A percentile compares a stretch with the other conserved stretches of the same genome.
phyloP scores from a whole-genome alignment of 148 eudicot genomes.

The Vaccinium myrtillus region DNA sequence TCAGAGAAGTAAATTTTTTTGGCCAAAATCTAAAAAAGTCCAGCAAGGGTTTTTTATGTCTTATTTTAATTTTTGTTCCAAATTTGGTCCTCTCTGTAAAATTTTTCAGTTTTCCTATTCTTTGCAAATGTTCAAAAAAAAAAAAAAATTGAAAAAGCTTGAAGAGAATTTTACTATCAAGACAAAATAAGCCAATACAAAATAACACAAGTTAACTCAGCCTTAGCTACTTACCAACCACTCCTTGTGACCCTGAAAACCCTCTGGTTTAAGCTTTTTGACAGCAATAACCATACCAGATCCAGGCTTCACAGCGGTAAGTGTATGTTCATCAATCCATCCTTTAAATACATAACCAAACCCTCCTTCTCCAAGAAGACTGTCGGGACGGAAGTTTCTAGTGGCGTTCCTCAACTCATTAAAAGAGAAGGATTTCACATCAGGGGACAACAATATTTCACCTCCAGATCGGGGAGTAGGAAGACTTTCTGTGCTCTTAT shows the following conservation, averaged over 20 bases:
- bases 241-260: conserved; percentile 42
- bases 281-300: conserved; percentile 42
- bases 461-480: conserved; percentile 50
- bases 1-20: background rate
- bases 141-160: background rate
- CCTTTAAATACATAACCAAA: conserved; percentile 46
- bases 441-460: conserved; percentile 32
- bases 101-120: background rate
- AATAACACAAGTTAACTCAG: background rate
- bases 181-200: background rate
- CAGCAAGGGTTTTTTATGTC: background rate
- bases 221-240: conserved; percentile 32
- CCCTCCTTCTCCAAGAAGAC: conserved; percentile 43
- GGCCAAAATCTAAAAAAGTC: background rate
- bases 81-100: background rate
- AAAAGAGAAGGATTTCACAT: conserved; percentile 29
- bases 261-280: conserved; percentile 38
- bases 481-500: conserved; percentile 47
- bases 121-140: background rate
- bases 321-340: conserved; percentile 37
- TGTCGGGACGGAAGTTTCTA: conserved; percentile 36
- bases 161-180: background rate
- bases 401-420: conserved; percentile 34
- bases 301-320: conserved; percentile 34
- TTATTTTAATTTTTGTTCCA: background rate